phyloP scores from a whole-genome alignment of 2,329 filamentous ascomycete species.

The Aspergillus bombycis region DNA sequence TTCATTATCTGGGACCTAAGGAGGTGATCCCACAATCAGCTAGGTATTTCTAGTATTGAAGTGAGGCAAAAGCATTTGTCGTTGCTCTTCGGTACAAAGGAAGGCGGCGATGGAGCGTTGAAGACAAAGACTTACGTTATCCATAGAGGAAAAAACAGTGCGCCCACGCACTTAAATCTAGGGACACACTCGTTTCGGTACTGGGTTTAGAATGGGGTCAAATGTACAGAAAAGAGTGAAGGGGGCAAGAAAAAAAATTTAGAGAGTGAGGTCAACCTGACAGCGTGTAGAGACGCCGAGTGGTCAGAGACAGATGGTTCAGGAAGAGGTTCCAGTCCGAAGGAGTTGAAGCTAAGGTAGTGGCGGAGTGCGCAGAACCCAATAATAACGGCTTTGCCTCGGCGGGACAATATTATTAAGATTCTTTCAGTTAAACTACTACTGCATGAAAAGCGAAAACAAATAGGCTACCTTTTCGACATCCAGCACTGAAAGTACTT shows the following conservation, averaged over 20 bases:
- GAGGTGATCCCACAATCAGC: conserved; percentile 26
- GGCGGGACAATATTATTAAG: conserved; percentile 26
- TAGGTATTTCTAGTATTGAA: neutral
- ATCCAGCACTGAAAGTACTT: neutral
- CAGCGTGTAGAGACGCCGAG: conserved; percentile 7
- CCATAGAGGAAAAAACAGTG: conserved; percentile 44
- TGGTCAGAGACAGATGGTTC: conserved; percentile 25
- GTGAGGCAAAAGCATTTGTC: neutral
- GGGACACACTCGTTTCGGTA: conserved; percentile 26
- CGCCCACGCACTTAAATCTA: conserved; percentile 35
- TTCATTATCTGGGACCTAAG: conserved; percentile 60
- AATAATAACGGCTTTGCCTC: conserved; percentile 24
- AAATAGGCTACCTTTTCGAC: neutral
- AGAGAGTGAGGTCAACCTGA: conserved; percentile 14
- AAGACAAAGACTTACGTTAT: conserved; percentile 43
- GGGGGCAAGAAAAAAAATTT: conserved; percentile 5
- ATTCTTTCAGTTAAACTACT: neutral
- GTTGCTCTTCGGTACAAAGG: neutral
- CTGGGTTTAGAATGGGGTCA: no score
- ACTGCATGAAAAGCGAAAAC: neutral
- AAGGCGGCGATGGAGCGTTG: neutral
- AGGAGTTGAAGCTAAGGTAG: conserved; percentile 24
- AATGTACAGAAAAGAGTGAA: conserved; percentile 5
- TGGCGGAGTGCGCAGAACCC: conserved; percentile 28
- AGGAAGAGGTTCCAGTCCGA: conserved; percentile 28